Base-by-base conservation (phyloP, 1,139 yeast genomes). In the Ogataea hybrid region DNA sequence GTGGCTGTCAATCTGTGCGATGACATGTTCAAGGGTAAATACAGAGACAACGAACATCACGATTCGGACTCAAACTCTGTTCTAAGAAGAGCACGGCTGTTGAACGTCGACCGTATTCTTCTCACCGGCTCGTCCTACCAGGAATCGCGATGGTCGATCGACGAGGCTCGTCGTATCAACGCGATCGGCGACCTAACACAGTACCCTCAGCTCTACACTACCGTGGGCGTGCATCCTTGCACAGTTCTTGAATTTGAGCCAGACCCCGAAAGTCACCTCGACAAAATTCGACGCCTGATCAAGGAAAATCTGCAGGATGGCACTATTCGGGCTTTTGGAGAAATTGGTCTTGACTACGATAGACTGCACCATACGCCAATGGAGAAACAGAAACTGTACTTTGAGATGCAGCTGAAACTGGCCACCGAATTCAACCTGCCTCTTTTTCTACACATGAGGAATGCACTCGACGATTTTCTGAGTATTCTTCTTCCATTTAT, bases 211-310 rank as follows among this genome's bases (percentile, higher is more conserved):
- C 67, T 82, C 37, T 71, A 67, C 49, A 78, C 86, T 12, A 92
- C 98, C 0, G 92, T 82, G 1, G 98, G 98, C 9, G 95, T 90
- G 1, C 98, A 92, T 64, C 98, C 98, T 1, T 90, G 97, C 62
- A 70, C 83, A 15, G 95, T 88, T 0, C 74, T 79, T 14, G 83
- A 78, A 49, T 87, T 81, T 49, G 74, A 69, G 25, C 32, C 20
- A 10, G 51, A 61, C 33, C 69, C 67, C 10, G 57, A 48, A 5
- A 48, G 59, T 6, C 81, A 81, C 52, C 58, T 82, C 25, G 49
- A 57, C 0, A 65, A 71, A 35, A 65, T 92, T 41, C 72, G 71
- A 50, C 51, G 64, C 1, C 54, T 87, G 16, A 77, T 82, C 1
- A 44, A 57, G 4, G 57, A 64, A 2, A 90, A 92, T 6, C 62